Percentiles rank a stretch among this genome's conserved stretches.
These are phyloP conservation scores for Mentha longifolia DNA, from an alignment of 257 asterid genomes.

Conservation along the genomic window DNA sequence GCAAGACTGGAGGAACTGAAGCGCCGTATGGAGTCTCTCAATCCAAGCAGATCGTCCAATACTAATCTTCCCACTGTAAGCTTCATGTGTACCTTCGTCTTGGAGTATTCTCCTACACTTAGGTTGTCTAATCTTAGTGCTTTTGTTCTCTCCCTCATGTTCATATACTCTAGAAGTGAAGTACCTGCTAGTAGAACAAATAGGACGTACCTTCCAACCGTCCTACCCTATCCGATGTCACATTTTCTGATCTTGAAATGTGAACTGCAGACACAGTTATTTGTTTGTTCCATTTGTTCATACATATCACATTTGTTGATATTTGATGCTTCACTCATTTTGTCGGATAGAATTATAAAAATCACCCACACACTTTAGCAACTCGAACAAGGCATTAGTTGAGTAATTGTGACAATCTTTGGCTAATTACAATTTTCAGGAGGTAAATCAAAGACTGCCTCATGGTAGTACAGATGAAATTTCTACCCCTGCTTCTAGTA, in stretches of 20 bases:
- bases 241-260: constrained; percentile 15
- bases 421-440: constrained; percentile 50
- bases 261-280: background rate
- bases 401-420: constrained; percentile 23
- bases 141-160: constrained; percentile 10
- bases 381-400: background rate
- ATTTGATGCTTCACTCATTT: background rate
- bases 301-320: background rate
- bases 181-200: constrained; percentile 25
- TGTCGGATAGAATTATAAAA: too few relatives aligned
- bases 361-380: background rate
- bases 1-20: constrained; percentile 91
- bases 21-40: constrained; percentile 84
- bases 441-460: constrained; percentile 48
- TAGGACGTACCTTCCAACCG: constrained; percentile 5
- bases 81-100: constrained; percentile 31
- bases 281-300: background rate
- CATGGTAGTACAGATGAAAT: constrained; percentile 40
- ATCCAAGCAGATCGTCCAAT: constrained; percentile 75
- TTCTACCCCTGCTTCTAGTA: constrained; percentile 45
- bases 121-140: constrained; percentile 15
- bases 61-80: constrained; percentile 52
- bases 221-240: constrained; percentile 5
- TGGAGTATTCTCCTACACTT: constrained; percentile 12
- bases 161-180: background rate